Evolutionary conservation across 148 eudicot species (phyloP).

Genomic region (Drosera capensis): DNA sequence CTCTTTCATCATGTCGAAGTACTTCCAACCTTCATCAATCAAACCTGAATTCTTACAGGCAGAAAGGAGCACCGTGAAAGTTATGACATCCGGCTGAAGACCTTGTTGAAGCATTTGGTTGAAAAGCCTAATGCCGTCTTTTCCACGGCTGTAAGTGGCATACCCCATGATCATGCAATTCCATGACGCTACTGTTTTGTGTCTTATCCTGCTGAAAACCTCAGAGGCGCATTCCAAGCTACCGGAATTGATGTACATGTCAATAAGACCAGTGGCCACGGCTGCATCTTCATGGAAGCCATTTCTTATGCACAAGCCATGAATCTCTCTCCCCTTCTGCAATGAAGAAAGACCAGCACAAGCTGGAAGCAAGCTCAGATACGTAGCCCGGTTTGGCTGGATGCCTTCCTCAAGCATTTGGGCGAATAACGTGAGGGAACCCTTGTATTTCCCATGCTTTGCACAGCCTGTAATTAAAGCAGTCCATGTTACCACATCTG

Average conservation of each 20-base stretch:
- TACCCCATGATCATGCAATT: slow-evolving; percentile 59
- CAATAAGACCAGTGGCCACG: slow-evolving; percentile 41
- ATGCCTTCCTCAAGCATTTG: slow-evolving; percentile 35
- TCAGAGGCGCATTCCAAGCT: slow-evolving; percentile 25
- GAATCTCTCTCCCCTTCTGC: slow-evolving; percentile 44
- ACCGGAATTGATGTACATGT: slow-evolving; percentile 53
- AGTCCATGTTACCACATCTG: slow-evolving; percentile 46
- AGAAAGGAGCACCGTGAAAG: slow-evolving; percentile 45
- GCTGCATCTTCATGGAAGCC: slow-evolving; percentile 19
- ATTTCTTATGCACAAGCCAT: slow-evolving; percentile 25
- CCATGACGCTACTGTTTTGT: slow-evolving; percentile 35
- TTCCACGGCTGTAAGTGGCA: slow-evolving; percentile 29
- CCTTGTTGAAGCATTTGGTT: slow-evolving; percentile 22
- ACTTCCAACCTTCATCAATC: slow-evolving; percentile 44
- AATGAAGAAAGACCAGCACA: slow-evolving; percentile 42
- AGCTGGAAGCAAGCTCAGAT: slow-evolving; percentile 38
- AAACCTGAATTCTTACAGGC: slow-evolving; percentile 46
- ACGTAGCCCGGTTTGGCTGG: slow-evolving; percentile 34
- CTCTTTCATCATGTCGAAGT: slow-evolving; percentile 38
- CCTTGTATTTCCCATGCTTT: slow-evolving; percentile 26
- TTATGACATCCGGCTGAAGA: slow-evolving; percentile 35
- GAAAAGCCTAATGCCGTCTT: slow-evolving; percentile 30
- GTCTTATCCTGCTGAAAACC: slow-evolving; percentile 17
- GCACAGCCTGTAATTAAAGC: slow-evolving; percentile 41
- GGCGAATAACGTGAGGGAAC: slow-evolving; percentile 21